Evolutionary conservation across 352 stramenopile genomes (phyloP).

Genomic region (Globisporangium sylvaticum): DNA sequence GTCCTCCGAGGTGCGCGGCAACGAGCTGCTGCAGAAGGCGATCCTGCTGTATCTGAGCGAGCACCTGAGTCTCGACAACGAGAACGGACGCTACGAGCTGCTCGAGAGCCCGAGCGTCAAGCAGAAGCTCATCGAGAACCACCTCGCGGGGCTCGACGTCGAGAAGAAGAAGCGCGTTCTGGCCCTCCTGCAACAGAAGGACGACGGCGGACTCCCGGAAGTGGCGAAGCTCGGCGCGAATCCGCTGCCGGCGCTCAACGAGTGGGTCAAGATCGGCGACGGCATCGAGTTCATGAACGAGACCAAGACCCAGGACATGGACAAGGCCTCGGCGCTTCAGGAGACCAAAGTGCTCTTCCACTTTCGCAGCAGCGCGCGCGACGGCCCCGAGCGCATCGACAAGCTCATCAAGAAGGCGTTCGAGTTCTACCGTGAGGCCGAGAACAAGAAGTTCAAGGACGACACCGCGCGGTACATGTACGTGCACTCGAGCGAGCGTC

Average conservation of each 20-base stretch:
- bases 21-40: constrained; percentile 51
- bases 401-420: constrained; percentile 31
- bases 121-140: constrained; percentile 12
- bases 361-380: constrained; percentile 16
- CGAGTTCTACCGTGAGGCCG: constrained; percentile 23
- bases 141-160: constrained; percentile 1
- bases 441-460: constrained; percentile 23
- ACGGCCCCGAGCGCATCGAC: constrained; percentile 33
- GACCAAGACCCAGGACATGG: constrained; percentile 19
- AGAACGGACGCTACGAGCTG: constrained; percentile 44
- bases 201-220: neutral
- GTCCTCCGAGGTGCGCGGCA: constrained; percentile 31
- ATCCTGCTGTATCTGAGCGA: constrained; percentile 44
- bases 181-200: constrained; percentile 6
- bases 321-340: neutral
- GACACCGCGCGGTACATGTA: constrained; percentile 44
- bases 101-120: constrained; percentile 31
- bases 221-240: constrained; percentile 9
- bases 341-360: constrained; percentile 20
- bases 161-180: constrained; percentile 9
- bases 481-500: constrained; percentile 20
- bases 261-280: constrained; percentile 24
- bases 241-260: constrained; percentile 20
- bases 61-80: constrained; percentile 33
- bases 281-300: constrained; percentile 32